phyloP scores from a whole-genome alignment of 2,329 filamentous ascomycete genomes.

The Colletotrichum sp. region DNA sequence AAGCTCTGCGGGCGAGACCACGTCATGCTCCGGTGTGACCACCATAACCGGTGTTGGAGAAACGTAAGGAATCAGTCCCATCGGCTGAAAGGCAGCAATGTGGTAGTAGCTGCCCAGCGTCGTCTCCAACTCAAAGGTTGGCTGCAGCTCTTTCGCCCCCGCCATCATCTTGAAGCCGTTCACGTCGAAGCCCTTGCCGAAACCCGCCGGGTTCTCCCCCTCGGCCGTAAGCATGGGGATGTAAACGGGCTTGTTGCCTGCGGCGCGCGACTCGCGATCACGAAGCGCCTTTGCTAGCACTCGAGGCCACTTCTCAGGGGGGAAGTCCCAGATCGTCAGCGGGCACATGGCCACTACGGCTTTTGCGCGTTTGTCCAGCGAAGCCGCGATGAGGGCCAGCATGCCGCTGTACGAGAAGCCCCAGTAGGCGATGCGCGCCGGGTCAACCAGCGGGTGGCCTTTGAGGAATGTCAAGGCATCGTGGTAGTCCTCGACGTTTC shows the following conservation, averaged over 20 bases:
- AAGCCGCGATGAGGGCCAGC: conserved; percentile 22
- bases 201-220: conserved; percentile 41
- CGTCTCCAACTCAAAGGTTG: conserved; percentile 28
- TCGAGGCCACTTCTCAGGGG: not conserved
- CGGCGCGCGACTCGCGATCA: conserved; percentile 42
- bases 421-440: conserved; percentile 29
- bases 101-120: conserved; percentile 31
- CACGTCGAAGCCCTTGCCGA: conserved; percentile 23
- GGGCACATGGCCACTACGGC: conserved; percentile 21
- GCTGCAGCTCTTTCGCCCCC: not conserved
- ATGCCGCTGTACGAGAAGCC: conserved; percentile 33
- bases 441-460: conserved; percentile 40
- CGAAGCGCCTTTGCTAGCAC: conserved; percentile 34
- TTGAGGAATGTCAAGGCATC: conserved; percentile 51
- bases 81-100: conserved; percentile 26
- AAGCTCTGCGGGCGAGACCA: not conserved
- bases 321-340: not conserved
- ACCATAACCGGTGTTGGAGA: conserved; percentile 28
- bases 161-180: conserved; percentile 19
- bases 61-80: conserved; percentile 21
- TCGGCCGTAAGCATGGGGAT: conserved; percentile 38
- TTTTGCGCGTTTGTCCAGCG: not conserved
- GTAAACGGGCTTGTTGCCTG: conserved; percentile 40
- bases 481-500: conserved; percentile 30
- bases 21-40: conserved; percentile 30